Evolutionary conservation across 495 filamentous ascomycete genomes (phyloP), one percentile per base, ranked within the genome.

Genomic region (Penicillium ochrochloron): DNA sequence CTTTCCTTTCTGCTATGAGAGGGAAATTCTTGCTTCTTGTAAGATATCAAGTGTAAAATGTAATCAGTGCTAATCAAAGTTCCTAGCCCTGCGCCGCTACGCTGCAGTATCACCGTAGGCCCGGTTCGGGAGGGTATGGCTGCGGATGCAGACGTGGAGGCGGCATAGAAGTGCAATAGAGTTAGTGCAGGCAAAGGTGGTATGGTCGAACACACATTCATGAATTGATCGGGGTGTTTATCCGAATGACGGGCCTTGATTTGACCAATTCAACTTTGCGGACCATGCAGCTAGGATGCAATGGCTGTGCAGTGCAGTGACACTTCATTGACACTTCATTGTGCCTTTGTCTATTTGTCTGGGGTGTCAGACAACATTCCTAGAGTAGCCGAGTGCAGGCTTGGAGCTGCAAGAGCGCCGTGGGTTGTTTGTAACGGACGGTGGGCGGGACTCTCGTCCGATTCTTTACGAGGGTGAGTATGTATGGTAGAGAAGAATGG

Each of bases 231-330:
- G 23, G 25, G 48, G 48, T 0, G 17, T 52, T 52, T n/a, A 27
- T 31, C 5, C 15, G 15, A 52, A 17, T 52, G 25, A 52, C 48
- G 14, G 14, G 48, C 48, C 25, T 52, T 9, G 27, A 15, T 31
- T 27, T 52, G 10, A 12, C 9, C 48, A 12, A 31, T 52, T 52
- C 4, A 4, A 31, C 48, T 25, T 52, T 15, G 23, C 27, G 17
- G 42, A 41, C 19, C n/a, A 59, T 48, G 57, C 41, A 59, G 57
- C 42, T 35, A 42, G 57, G 44, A 59, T 59, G 57, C 31, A 41
- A 59, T 46, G 57, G 35, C 25, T 42, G 14, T 50, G 57, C 42
- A 59, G 27, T n/a, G 48, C 27, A 27, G 25, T 59, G 41, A 48
- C 57, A 48, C 57, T 59, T 50, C 41, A 21, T 48, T 59, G 41